phyloP scores from a whole-genome alignment of 352 stramenopile genomes.

The Phytophthora megakarya region DNA sequence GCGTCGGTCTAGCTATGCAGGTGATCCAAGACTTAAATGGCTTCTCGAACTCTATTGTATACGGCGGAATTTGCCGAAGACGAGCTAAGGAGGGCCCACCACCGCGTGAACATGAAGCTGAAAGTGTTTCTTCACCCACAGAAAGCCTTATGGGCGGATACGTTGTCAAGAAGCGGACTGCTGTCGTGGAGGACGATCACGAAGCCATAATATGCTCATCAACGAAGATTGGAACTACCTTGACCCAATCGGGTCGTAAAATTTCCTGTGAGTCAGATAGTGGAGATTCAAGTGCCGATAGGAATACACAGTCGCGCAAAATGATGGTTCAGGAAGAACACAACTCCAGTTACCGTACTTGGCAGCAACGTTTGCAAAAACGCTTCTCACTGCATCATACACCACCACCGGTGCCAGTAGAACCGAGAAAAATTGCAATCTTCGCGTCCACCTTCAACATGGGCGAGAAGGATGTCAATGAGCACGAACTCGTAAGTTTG shows the following conservation, averaged over 20 bases:
- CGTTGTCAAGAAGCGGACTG: slow-evolving; percentile 36
- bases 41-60: slow-evolving; percentile 77
- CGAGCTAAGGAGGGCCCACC: slow-evolving; percentile 22
- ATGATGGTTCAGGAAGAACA: slow-evolving; percentile 21
- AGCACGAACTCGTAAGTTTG: slow-evolving; percentile 55
- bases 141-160: slow-evolving; percentile 37
- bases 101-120: slow-evolving; percentile 37
- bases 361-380: slow-evolving; percentile 44
- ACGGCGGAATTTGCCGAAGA: slow-evolving; percentile 62
- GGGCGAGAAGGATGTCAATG: slow-evolving; percentile 73
- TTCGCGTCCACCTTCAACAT: slow-evolving; percentile 90
- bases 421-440: slow-evolving; percentile 57
- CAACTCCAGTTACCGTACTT: slow-evolving; percentile 24
- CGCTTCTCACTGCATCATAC: slow-evolving; percentile 34
- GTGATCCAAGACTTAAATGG: slow-evolving; percentile 72
- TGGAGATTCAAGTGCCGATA: slow-evolving; percentile 23
- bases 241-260: slow-evolving; percentile 31
- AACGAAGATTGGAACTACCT: slow-evolving; percentile 14
- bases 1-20: slow-evolving; percentile 52
- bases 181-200: slow-evolving; percentile 27
- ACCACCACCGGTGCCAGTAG: slow-evolving; percentile 11
- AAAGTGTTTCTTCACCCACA: slow-evolving; percentile 51
- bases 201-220: slow-evolving; percentile 22
- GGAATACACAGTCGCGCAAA: slow-evolving; percentile 17
- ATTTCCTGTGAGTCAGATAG: slow-evolving; percentile 34